Evolutionary conservation across 2,329 filamentous ascomycete species (phyloP), one percentile per base, ranked within the genome.

Genomic region (Aspergillus udagawae): DNA sequence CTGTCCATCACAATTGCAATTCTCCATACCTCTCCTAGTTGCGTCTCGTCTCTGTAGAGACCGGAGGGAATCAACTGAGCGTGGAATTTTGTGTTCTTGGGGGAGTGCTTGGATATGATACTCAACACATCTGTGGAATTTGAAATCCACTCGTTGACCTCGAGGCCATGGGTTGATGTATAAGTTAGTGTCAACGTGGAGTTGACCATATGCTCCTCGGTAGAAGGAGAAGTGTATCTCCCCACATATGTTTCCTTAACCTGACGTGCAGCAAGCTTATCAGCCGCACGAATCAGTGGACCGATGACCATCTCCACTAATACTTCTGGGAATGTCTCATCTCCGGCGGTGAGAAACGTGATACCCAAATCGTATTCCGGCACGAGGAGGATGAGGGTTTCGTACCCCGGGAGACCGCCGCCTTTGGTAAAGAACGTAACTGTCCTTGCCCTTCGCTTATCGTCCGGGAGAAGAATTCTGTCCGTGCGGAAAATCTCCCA

Each of bases 401-500:
- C 64, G 51, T 80, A 81, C 2, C 73, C 75, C 1, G 76, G 76
- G 0, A 78, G 59, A 0, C 74, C 73, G 5, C 79, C 79, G 2
- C 66, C 63, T 62, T 81, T 81, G 2, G 78, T 79, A 38, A 76
- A 67, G 59, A 80, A 76, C 2, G 75, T 77, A 2, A 80, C 70
- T 7, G 41, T 9, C 23, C 51, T 35, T n/a, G 17, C n/a, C 10
- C 41, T 12, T 1, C 41, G 12, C 29, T 35, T 67, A 4, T 60
- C 64, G 10, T 69, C 76, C 17, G 70, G 57, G 7, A 61, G 51
- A 1, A 80, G 65, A 17, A 79, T 70, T 4, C 67, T 67, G 42
- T 76, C 70, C 1, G 73, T 77, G 0, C 76, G 73, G 45, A 75
- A 75, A 0, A 78, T 80, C 61, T 81, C 78, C 74, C 77, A 81